These are phyloP conservation scores for Cladophialophora chaetospira DNA, from an alignment of 2,329 filamentous ascomycete species.

Conservation along the genomic window DNA sequence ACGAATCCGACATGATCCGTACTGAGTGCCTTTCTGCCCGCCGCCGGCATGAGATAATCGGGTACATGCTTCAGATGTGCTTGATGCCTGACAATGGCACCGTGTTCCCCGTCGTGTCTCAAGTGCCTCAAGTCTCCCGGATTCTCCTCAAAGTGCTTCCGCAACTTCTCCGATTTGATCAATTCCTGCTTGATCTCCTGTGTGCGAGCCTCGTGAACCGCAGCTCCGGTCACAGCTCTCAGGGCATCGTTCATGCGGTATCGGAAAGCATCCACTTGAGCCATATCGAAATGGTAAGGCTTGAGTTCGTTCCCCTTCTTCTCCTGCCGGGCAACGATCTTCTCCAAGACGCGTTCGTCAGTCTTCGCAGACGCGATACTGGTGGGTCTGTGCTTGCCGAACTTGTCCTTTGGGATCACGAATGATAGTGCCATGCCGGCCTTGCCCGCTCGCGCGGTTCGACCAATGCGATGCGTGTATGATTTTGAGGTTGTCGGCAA, in stretches of 20 bases:
- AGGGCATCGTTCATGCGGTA: slow-evolving; percentile 94
- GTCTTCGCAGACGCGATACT: slow-evolving; percentile 72
- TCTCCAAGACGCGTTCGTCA: slow-evolving; percentile 80
- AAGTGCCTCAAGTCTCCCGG: slow-evolving; percentile 84
- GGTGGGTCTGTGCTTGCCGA: slow-evolving; percentile 87
- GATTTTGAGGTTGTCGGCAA: slow-evolving; percentile 84
- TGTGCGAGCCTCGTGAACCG: slow-evolving; percentile 85
- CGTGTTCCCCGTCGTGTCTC: slow-evolving; percentile 82
- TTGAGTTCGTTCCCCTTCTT: slow-evolving; percentile 80
- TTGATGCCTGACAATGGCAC: slow-evolving; percentile 71
- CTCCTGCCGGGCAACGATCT: slow-evolving; percentile 75
- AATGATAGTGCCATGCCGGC: slow-evolving; percentile 96
- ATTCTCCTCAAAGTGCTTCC: slow-evolving; percentile 96
- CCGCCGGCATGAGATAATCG: slow-evolving; percentile 84
- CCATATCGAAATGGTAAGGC: slow-evolving; percentile 93
- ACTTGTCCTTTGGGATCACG: slow-evolving; percentile 78
- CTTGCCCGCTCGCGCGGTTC: slow-evolving; percentile 87
- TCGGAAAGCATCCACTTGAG: slow-evolving; percentile 87
- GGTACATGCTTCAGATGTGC: slow-evolving; percentile 91
- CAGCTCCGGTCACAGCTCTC: slow-evolving; percentile 83
- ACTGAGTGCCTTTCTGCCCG: slow-evolving; percentile 68
- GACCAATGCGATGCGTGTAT: slow-evolving; percentile 95
- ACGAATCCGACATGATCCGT: slow-evolving; percentile 75
- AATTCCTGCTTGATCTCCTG: slow-evolving; percentile 87
- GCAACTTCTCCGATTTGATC: slow-evolving; percentile 89